Percentiles rank a stretch among this genome's conserved stretches.
Conservation (phyloP, 2,329 filamentous ascomycete species). For the Neofusicoccum umdonicola region DNA sequence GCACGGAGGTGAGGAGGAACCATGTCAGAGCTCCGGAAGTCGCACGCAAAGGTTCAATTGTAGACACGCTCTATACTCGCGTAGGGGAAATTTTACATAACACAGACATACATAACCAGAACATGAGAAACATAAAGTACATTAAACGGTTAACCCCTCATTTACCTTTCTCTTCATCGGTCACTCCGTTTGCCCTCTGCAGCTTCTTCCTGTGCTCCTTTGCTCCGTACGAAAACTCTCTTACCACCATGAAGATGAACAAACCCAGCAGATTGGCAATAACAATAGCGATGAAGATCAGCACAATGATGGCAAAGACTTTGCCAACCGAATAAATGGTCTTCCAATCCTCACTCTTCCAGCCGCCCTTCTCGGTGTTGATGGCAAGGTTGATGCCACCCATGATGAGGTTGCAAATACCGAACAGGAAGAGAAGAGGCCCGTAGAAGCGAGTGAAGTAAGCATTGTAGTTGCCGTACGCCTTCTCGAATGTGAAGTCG, state of each 20-base stretch:
- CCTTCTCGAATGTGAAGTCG: conserved; percentile 4
- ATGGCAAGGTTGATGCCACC: background rate
- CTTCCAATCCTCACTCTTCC: background rate
- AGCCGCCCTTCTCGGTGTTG: background rate
- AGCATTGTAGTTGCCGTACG: conserved; percentile 9
- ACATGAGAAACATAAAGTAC: background rate
- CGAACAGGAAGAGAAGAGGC: conserved; percentile 1
- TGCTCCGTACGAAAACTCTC: background rate
- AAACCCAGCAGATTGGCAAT: background rate
- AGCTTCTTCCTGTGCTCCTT: background rate
- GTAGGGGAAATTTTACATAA: too few species aligned
- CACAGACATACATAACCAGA: too few species aligned
- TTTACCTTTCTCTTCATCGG: conserved; percentile 1
- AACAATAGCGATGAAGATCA: background rate
- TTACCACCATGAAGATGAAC: background rate
- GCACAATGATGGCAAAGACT: background rate
- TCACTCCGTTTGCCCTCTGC: background rate
- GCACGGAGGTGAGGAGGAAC: too few species aligned
- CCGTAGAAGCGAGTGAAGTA: conserved; percentile 14
- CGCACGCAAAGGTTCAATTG: too few species aligned
- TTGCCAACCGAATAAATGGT: background rate
- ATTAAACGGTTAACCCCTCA: background rate
- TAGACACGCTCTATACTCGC: too few species aligned
- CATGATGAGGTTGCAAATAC: conserved; percentile 5
- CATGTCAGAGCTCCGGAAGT: too few species aligned